Conservation (phyloP, 306 rosid genomes). For the Vicia sativa region DNA sequence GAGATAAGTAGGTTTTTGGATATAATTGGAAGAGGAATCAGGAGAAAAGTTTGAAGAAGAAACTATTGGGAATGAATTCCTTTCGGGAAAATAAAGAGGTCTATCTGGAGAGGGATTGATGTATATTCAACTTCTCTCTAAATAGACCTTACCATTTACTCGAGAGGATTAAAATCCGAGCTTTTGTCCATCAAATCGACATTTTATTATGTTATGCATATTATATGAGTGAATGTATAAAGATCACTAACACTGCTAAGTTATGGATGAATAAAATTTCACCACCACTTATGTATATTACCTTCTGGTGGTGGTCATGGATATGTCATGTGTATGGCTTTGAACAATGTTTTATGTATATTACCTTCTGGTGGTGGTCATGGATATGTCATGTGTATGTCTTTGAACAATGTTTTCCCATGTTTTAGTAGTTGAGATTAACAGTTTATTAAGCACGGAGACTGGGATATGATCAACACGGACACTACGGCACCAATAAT, state of each 20-base stretch:
- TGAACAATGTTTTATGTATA: background rate
- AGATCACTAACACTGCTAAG: conserved; percentile 1
- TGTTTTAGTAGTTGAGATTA: too few species aligned
- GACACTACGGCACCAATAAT: too few species aligned
- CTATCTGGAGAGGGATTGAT: background rate
- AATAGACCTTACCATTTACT: background rate
- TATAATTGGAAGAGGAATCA: background rate
- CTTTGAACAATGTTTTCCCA: too few species aligned
- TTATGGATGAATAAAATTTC: background rate
- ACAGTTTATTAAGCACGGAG: too few species aligned
- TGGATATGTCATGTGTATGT: background rate
- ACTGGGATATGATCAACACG: too few species aligned
- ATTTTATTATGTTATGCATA: background rate
- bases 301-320: background rate
- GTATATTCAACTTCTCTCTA: background rate
- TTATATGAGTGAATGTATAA: background rate
- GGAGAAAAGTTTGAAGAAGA: conserved; percentile 25
- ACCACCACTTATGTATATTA: conserved; percentile 9
- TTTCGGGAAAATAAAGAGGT: background rate
- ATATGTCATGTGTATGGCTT: background rate
- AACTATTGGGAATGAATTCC: background rate
- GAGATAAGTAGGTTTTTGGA: background rate
- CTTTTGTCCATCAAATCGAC: background rate
- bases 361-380: background rate
- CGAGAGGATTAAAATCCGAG: conserved; percentile 5